A percentile compares a stretch with the other conserved stretches of the same genome.
Conservation (phyloP, 192 early-diverging fungal genomes). For the Backusella macrospora region DNA sequence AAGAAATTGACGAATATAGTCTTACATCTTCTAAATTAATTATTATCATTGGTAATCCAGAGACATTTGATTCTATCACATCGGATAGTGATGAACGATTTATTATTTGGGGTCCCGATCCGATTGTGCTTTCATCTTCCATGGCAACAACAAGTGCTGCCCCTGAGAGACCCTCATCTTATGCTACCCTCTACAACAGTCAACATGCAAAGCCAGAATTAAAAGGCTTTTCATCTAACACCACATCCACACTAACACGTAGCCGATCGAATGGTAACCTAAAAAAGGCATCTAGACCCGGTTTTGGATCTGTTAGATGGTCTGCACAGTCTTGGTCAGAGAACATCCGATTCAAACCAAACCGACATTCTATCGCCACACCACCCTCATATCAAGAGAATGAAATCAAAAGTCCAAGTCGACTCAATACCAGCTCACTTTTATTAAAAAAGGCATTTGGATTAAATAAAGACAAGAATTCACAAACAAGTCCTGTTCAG, state of each 20-base stretch:
- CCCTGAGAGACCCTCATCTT: neutral
- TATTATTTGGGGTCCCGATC: conserved; percentile 43
- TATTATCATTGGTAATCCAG: conserved; percentile 30
- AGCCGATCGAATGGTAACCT: neutral
- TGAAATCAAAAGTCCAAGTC: neutral
- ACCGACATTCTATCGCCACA: neutral
- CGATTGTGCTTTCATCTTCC: conserved; percentile 18
- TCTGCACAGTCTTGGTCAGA: conserved; percentile 20
- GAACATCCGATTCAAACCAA: neutral
- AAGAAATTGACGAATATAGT: neutral
- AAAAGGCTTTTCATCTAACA: conserved; percentile 21
- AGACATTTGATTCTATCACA: conserved; percentile 40
- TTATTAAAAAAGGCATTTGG: conserved; percentile 22
- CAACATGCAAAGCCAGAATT: conserved; percentile 12
- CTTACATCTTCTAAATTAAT: conserved; percentile 30
- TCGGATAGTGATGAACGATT: conserved; percentile 39
- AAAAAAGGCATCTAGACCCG: neutral
- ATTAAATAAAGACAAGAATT: neutral
- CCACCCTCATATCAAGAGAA: neutral
- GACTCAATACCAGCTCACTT: neutral
- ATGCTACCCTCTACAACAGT: conserved; percentile 7
- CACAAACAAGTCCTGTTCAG: neutral
- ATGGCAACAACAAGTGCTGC: conserved; percentile 15
- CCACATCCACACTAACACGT: conserved; percentile 11
- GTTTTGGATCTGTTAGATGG: conserved; percentile 12